Evolutionary conservation across 805 yeast species (phyloP).

Genomic region (Saturnispora diversa): DNA sequence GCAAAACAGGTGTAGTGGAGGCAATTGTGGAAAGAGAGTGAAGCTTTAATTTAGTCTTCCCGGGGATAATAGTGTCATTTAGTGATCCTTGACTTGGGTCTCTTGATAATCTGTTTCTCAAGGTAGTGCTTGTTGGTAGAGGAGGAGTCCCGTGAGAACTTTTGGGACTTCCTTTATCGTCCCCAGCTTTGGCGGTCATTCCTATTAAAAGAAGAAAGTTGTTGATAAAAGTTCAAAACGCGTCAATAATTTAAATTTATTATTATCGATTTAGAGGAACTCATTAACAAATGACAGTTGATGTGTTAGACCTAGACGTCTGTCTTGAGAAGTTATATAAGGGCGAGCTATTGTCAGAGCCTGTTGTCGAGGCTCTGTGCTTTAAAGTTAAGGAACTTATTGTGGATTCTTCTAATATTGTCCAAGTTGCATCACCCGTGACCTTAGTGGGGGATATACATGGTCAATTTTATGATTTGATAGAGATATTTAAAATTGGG

Average conservation of each 20-base stretch:
- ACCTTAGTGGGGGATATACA: constrained; percentile 97
- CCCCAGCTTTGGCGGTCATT: constrained; percentile 1
- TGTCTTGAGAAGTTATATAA: constrained; percentile 60
- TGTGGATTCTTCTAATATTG: constrained; percentile 76
- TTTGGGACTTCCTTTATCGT: not conserved
- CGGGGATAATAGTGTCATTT: not conserved
- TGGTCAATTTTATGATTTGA: constrained; percentile 90
- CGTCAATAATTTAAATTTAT: too few relatives aligned
- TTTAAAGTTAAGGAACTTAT: constrained; percentile 76
- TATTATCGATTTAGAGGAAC: too few relatives aligned
- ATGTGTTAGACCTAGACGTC: constrained; percentile 49
- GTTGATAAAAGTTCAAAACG: constrained; percentile 2
- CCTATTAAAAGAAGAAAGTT: not conserved
- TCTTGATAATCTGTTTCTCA: constrained; percentile 11
- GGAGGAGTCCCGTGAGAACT: not conserved
- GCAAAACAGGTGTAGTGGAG: constrained; percentile 21
- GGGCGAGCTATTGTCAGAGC: constrained; percentile 62
- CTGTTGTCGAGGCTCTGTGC: constrained; percentile 64
- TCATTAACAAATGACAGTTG: constrained; percentile 14
- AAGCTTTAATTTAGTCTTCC: constrained; percentile 18
- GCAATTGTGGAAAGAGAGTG: constrained; percentile 17
- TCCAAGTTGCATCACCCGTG: constrained; percentile 75
- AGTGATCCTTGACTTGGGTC: constrained; percentile 7
- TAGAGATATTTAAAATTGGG: constrained; percentile 90
- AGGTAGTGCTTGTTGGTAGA: constrained; percentile 1